Percentiles rank a stretch among this genome's conserved stretches.
phyloP scores from a whole-genome alignment of 495 filamentous ascomycete species.

The Neurospora sp. region DNA sequence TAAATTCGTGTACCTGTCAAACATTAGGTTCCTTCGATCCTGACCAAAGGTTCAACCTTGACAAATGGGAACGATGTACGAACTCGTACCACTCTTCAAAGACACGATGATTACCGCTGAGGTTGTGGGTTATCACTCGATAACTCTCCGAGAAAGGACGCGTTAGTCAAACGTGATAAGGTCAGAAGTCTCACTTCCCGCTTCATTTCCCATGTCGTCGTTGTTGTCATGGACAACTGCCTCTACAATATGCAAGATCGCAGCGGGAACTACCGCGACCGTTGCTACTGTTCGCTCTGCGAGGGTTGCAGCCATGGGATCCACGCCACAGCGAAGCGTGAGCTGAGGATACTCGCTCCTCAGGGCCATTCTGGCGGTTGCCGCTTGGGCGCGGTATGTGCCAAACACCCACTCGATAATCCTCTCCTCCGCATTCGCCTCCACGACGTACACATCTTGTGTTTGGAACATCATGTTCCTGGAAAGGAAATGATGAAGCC shows the following conservation, averaged over 20 bases:
- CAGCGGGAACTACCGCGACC: neutral
- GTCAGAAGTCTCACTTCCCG: neutral
- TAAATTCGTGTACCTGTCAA: too few species aligned
- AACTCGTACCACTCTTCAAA: neutral
- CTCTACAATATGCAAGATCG: neutral
- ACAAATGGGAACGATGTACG: neutral
- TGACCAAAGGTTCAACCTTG: too few species aligned
- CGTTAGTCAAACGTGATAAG: neutral
- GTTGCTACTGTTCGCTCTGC: neutral
- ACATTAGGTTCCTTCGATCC: too few species aligned
- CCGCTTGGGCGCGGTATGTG: neutral
- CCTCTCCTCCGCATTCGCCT: neutral
- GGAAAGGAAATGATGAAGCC: neutral
- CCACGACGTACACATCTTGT: neutral
- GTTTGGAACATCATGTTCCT: neutral
- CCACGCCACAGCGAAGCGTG: neutral
- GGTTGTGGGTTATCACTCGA: neutral
- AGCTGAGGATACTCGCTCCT: neutral
- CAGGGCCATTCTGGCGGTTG: neutral
- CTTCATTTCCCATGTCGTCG: neutral
- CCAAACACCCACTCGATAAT: slow-evolving; percentile 1
- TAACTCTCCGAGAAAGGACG: neutral
- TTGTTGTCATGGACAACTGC: neutral
- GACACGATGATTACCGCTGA: neutral
- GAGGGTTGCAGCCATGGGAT: neutral